Evolutionary conservation across 2,329 filamentous ascomycete genomes (phyloP).

Genomic region (Cordyceps farinosa): DNA sequence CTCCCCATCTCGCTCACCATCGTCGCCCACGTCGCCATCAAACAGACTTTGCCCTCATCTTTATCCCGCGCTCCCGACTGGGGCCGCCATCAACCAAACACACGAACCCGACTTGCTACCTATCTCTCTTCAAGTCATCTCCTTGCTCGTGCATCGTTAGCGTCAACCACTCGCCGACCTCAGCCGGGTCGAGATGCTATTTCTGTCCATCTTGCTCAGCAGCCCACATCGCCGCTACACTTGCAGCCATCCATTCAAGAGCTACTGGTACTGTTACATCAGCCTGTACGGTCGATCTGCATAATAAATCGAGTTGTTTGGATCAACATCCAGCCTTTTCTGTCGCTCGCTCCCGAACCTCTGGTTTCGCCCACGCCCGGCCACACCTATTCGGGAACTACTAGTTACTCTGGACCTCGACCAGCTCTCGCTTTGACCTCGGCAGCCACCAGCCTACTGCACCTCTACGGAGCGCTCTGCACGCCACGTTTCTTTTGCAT

Average conservation of each 20-base stretch:
- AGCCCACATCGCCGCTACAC: not conserved
- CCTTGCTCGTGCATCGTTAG: slow-evolving; percentile 4
- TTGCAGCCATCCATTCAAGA: not conserved
- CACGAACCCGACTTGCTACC: not conserved
- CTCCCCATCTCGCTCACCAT: not conserved
- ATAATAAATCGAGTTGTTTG: not conserved
- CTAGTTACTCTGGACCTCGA: not conserved
- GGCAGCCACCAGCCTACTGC: slow-evolving; percentile 3
- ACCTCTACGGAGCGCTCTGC: not conserved
- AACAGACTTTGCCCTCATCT: not conserved
- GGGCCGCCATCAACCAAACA: not conserved
- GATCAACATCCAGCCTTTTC: not conserved
- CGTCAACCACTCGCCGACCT: not conserved
- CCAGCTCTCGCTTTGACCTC: slow-evolving; percentile 13
- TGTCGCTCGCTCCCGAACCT: not conserved
- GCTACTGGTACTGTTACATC: not conserved
- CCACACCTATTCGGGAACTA: not conserved
- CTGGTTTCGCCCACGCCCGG: not conserved
- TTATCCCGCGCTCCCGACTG: not conserved
- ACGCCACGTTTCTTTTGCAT: not conserved
- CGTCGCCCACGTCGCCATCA: not conserved
- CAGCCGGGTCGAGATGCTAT: not conserved
- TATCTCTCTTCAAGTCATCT: not conserved
- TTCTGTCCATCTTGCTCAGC: not conserved
- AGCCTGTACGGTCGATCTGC: not conserved